phyloP scores from a whole-genome alignment of 2,329 filamentous ascomycete species.

The Tolypocladium ovalisporum region DNA sequence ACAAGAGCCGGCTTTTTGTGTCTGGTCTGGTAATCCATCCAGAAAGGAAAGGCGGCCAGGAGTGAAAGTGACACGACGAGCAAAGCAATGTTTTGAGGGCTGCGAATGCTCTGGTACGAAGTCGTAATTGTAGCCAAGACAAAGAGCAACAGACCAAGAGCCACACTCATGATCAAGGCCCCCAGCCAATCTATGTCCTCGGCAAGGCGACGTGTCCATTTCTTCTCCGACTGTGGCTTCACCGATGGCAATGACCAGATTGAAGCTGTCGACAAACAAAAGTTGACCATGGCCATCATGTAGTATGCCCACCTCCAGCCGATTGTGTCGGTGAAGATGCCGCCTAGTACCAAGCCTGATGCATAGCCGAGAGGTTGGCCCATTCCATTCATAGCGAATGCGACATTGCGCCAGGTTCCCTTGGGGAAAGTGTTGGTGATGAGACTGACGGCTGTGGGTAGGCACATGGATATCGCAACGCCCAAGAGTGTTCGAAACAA shows the following conservation, averaged over 20 bases:
- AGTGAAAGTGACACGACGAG: conserved; percentile 30
- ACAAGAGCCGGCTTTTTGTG: conserved; percentile 41
- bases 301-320: conserved; percentile 38
- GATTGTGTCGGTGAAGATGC: conserved; percentile 33
- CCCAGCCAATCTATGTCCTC: conserved; percentile 44
- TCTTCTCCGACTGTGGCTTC: conserved; percentile 9
- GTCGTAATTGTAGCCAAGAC: conserved; percentile 34
- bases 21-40: conserved; percentile 40
- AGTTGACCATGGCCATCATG: conserved; percentile 23
- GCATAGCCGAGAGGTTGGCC: conserved; percentile 36
- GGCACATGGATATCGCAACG: conserved; percentile 23
- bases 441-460: conserved; percentile 24
- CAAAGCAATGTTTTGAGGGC: conserved; percentile 30
- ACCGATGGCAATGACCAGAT: conserved; percentile 24
- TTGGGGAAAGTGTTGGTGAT: conserved; percentile 25
- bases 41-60: conserved; percentile 39
- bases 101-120: conserved; percentile 24
- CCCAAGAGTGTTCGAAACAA: conserved; percentile 23
- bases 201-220: conserved; percentile 15
- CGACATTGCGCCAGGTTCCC: conserved; percentile 26
- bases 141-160: conserved; percentile 38
- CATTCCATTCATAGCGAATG: conserved; percentile 32
- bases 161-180: conserved; percentile 29
- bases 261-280: conserved; percentile 22
- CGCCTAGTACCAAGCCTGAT: conserved; percentile 36